Base-by-base conservation (phyloP, 306 rosid species). In the Abrus pulchellus region DNA sequence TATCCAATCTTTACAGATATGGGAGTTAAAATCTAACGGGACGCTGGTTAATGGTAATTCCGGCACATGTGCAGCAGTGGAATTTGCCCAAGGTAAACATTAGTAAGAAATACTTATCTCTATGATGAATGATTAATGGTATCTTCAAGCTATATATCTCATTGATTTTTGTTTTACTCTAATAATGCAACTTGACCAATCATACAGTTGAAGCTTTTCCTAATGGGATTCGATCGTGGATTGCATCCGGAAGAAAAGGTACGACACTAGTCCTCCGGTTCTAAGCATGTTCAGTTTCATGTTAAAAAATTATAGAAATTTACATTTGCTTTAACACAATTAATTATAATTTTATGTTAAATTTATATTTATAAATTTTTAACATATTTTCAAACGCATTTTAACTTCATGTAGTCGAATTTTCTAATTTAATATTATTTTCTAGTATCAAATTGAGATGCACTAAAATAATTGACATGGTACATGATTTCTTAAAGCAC, bases 171-270 rank as follows among this genome's bases (percentile, higher is more conserved):
- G 5, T 62, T 74, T 49, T 64, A 63, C 82, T 71, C 30, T 5
- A 54, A 14, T 54, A 36, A 20, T n/a, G 49, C 47, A 72, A 52
- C 3, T 36, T 72, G 9, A 52, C 27, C 65, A 11, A 74, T 82
- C 45, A 49, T 79, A 85, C 91, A 87, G 89, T 7, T 44, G 59
- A 85, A 75, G 69, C 27, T 84, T 74, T 9, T 73, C n/a, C 56
- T 8, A 40, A n/a, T 28, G 90, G 93, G 41, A 68, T 80, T 81
- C 94, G 90, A 75, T 76, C 94, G 73, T 93, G 97, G 97, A 13
- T 91, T 50, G 96, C 97, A 53, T 79, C 87, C 0, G 93, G 94
- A 78, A 82, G 82, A 66, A 44, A 32, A 64, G 93, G 94, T 89
- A 12, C 28, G 75, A 27, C 49, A 20, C 45, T 53, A 33, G n/a